Evolutionary conservation across 176 grass and related monocot genomes (phyloP).

Genomic region (Musa beccarii): DNA sequence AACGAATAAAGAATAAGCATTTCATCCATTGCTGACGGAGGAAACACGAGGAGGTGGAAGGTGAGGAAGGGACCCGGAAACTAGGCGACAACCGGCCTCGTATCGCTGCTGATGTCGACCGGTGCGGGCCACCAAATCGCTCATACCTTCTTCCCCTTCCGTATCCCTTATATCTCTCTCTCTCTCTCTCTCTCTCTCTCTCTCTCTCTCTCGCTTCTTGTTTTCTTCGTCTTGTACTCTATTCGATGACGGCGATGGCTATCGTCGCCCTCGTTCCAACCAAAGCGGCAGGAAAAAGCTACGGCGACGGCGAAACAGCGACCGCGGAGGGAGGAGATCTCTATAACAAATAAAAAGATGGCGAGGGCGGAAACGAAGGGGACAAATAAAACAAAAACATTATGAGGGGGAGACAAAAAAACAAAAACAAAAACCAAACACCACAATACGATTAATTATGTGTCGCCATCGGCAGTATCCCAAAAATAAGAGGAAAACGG

Average conservation of each 20-base stretch:
- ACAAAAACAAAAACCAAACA: neutral
- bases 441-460: no score
- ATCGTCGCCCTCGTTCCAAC: neutral
- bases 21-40: neutral
- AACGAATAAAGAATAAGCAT: neutral
- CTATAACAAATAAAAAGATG: neutral
- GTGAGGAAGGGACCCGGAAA: conserved; percentile 51
- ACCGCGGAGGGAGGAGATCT: neutral
- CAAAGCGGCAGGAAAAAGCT: no score
- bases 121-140: conserved; percentile 95
- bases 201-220: neutral
- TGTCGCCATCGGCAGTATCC: neutral
- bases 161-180: neutral
- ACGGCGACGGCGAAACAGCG: conserved; percentile 3
- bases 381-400: neutral
- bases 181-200: neutral
- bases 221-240: neutral
- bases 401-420: neutral
- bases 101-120: conserved; percentile 99
- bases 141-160: conserved; percentile 36
- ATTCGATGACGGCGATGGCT: neutral
- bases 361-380: neutral
- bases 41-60: neutral
- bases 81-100: conserved; percentile 68
- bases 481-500: neutral